phyloP scores from a whole-genome alignment of 2,329 filamentous ascomycete genomes.

The Pseudopyrenochaeta lycopersici region DNA sequence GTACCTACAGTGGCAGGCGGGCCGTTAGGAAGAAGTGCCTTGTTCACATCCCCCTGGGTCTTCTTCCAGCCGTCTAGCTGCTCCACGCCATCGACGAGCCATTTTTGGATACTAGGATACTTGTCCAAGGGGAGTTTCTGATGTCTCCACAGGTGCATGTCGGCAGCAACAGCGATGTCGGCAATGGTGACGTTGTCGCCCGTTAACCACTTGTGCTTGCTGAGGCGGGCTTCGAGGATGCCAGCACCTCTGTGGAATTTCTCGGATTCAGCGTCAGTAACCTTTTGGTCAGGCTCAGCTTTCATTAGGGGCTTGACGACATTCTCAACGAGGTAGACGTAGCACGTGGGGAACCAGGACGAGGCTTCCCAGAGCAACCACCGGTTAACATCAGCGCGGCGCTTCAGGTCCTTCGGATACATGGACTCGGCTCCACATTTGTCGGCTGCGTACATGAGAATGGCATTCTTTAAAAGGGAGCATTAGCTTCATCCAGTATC shows the following conservation, averaged over 20 bases:
- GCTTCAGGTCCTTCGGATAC: slow-evolving; percentile 52
- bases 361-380: slow-evolving; percentile 56
- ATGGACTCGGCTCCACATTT: slow-evolving; percentile 33
- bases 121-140: slow-evolving; percentile 49
- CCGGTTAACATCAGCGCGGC: slow-evolving; percentile 50
- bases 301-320: slow-evolving; percentile 53
- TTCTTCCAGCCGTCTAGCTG: slow-evolving; percentile 51
- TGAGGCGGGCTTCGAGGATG: slow-evolving; percentile 50
- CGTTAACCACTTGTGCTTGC: slow-evolving; percentile 49
- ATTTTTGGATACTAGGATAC: slow-evolving; percentile 49
- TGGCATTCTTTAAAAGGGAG: slow-evolving; percentile 41
- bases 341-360: slow-evolving; percentile 53
- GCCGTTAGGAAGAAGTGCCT: slow-evolving; percentile 6
- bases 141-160: slow-evolving; percentile 51
- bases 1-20: not conserved
- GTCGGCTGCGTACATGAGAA: slow-evolving; percentile 54
- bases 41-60: slow-evolving; percentile 52
- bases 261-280: slow-evolving; percentile 30
- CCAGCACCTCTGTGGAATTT: slow-evolving; percentile 48
- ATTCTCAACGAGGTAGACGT: slow-evolving; percentile 53
- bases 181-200: slow-evolving; percentile 52
- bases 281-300: slow-evolving; percentile 45
- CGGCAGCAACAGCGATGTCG: slow-evolving; percentile 52
- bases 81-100: slow-evolving; percentile 50
- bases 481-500: not conserved